These are phyloP conservation scores for Halophytophthora batemanensis DNA, from an alignment of 352 stramenopile species.

Conservation along the genomic window DNA sequence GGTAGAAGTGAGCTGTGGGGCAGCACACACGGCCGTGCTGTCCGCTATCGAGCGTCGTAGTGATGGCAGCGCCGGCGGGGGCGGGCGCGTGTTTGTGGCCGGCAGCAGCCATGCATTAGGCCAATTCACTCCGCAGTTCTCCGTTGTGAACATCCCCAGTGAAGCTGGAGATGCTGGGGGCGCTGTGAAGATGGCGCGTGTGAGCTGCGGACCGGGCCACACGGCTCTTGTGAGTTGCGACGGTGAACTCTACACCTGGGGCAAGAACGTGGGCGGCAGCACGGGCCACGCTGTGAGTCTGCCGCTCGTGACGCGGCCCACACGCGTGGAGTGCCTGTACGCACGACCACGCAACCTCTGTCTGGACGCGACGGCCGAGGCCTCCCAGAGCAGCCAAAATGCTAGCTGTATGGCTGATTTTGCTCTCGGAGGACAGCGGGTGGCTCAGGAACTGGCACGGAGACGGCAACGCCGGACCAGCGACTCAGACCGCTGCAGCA, in stretches of 20 bases:
- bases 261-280: constrained; percentile 63
- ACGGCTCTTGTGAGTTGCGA: constrained; percentile 58
- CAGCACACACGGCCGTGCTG: constrained; percentile 57
- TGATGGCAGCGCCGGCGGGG: constrained; percentile 8
- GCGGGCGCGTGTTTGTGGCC: constrained; percentile 52
- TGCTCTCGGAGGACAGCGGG: constrained; percentile 33
- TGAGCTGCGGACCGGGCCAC: constrained; percentile 67
- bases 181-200: constrained; percentile 26
- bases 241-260: constrained; percentile 75
- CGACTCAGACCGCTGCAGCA: constrained; percentile 4
- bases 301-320: constrained; percentile 34
- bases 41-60: constrained; percentile 20
- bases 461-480: constrained; percentile 9
- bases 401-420: constrained; percentile 41
- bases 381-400: constrained; percentile 66
- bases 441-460: constrained; percentile 7
- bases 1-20: constrained; percentile 68
- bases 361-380: constrained; percentile 24
- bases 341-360: constrained; percentile 54
- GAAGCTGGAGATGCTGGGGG: constrained; percentile 9
- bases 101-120: constrained; percentile 64
- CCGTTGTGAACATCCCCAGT: constrained; percentile 16
- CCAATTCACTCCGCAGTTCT: constrained; percentile 62
- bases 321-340: constrained; percentile 58
- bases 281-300: constrained; percentile 48